phyloP scores from a whole-genome alignment of 2,329 filamentous ascomycete genomes.

The Hymenoscyphus scutula region DNA sequence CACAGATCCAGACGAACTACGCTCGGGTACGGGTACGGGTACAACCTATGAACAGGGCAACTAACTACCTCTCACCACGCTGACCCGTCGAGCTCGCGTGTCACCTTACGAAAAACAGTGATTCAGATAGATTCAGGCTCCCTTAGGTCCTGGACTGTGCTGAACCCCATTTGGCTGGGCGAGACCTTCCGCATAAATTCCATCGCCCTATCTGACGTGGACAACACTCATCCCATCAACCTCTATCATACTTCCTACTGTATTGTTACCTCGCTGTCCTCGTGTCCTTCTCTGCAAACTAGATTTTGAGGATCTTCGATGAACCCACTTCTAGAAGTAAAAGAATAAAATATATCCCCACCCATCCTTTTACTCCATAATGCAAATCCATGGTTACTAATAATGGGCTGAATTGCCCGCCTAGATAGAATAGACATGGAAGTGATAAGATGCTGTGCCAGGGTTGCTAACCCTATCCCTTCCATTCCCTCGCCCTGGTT shows the following conservation, averaged over 20 bases:
- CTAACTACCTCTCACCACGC: not conserved
- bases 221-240: no score
- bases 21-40: no score
- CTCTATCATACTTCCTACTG: no score
- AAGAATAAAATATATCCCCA: not conserved
- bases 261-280: no score
- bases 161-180: not conserved
- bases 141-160: not conserved
- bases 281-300: not conserved
- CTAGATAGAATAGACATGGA: not conserved
- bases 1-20: not conserved
- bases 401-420: not conserved
- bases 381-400: not conserved
- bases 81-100: no score
- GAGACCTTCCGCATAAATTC: not conserved
- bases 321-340: not conserved
- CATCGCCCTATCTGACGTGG: not conserved
- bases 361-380: no score
- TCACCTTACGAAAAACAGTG: not conserved
- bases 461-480: no score
- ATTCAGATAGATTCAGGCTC: conserved; percentile 1
- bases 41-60: no score
- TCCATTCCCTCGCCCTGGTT: not conserved
- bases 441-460: not conserved
- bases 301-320: not conserved